Base-by-base conservation (phyloP, 805 yeast genomes). In the Tetrapisispora phaffii region DNA sequence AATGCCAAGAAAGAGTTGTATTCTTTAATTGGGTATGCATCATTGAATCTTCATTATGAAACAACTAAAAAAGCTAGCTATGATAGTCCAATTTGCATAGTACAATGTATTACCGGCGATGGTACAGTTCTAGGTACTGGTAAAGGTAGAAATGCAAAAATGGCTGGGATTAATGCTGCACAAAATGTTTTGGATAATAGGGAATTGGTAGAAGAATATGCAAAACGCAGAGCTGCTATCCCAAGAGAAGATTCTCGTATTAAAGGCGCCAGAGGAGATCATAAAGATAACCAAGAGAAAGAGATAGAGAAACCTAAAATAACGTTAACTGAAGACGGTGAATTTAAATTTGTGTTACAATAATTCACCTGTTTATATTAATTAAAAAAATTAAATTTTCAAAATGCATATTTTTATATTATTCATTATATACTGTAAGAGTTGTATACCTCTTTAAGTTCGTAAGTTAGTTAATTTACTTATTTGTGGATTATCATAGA, bases 161-260 rank as follows among this genome's bases (percentile, higher is more conserved):
- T 78, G 24, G 97, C 97, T 0, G 93, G 96, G 0, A 62, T 77
- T 20, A 69, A 82, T 45, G 96, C 97, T 0, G 98, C 98, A 0
- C 82, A 81, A 80, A 68, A 71, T 42, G 96, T 90, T 0, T 66
- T 90, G 39, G 63, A 67, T 10, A 78, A 85, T 50, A 74, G 73
- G 36, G 68, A 67, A 0, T 46, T 77, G 26, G 68, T 87, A 39
- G 89, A 82, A 48, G 80, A 80, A 54, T 85, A 75, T 58, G 76
- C 78, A 13, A 69, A 70, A 34, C 48, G 72, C 19, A 68, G 95
- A 48, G 72, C 80, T n/a, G 57, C 70, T 13, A 69, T 71, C 15
- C 80, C 80, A 24, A 69, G 74, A 51, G 66, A 57, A 24, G 60
- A 57, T 45, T 61, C 68, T 12, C 58, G 53, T 15, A 50, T 54